Conservation (phyloP, 2,329 filamentous ascomycete genomes). For the Aspergillus persii region DNA sequence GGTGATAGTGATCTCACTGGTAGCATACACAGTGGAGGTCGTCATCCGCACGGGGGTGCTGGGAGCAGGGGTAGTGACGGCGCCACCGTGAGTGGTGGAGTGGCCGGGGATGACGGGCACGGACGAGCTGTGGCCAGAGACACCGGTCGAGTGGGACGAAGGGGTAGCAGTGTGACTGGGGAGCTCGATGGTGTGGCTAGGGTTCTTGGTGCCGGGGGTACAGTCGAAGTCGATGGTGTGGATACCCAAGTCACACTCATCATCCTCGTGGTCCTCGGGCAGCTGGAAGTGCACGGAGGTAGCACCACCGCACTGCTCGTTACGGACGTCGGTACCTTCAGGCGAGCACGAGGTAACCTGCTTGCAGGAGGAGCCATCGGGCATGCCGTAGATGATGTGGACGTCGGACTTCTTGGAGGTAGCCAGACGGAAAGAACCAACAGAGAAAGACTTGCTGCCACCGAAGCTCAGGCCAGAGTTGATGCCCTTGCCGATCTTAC, state of each 20-base stretch:
- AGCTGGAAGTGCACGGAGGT: conserved; percentile 70
- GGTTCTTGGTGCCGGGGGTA: conserved; percentile 20
- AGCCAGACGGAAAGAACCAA: conserved; percentile 70
- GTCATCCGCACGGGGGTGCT: conserved; percentile 28
- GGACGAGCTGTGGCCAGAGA: conserved; percentile 18
- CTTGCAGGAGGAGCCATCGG: conserved; percentile 77
- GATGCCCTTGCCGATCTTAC: conserved; percentile 43
- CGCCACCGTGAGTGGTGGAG: conserved; percentile 16
- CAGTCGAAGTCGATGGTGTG: conserved; percentile 30
- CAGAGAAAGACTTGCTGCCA: conserved; percentile 65
- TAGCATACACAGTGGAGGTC: conserved; percentile 40
- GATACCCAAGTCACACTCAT: conserved; percentile 66
- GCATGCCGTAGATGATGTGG: conserved; percentile 85
- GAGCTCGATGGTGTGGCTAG: conserved; percentile 7
- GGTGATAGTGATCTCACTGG: conserved; percentile 38
- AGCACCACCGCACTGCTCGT: conserved; percentile 90
- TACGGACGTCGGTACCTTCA: conserved; percentile 68
- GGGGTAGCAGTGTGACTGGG: conserved; percentile 15
- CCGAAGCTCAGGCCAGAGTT: conserved; percentile 59
- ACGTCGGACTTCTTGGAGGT: conserved; percentile 74
- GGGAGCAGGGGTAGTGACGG: conserved; percentile 11
- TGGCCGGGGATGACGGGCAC: conserved; percentile 12
- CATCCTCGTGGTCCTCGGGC: conserved; percentile 54
- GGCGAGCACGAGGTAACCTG: conserved; percentile 67
- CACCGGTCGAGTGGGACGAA: conserved; percentile 13